These are phyloP conservation scores for Podaxis sp. DNA, from an alignment of 768 basidiomycete genomes.

Conservation along the genomic window DNA sequence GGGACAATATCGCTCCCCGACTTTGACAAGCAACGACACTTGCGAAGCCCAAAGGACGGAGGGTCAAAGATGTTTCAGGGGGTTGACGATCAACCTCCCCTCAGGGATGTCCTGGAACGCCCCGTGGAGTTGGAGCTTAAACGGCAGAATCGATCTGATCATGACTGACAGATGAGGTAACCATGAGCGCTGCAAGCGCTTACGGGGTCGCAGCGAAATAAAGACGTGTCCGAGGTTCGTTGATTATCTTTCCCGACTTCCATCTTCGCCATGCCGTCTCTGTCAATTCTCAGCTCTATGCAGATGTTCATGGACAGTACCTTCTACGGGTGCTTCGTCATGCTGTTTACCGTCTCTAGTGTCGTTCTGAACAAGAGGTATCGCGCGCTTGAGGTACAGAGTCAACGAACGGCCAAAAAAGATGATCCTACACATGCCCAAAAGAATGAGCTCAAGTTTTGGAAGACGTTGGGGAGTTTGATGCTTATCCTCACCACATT, in stretches of 20 bases:
- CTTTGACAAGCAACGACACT: neutral
- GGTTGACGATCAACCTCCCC: too few relatives aligned
- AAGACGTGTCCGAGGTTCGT: neutral
- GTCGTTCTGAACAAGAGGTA: constrained; percentile 1
- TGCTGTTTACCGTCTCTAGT: constrained; percentile 1
- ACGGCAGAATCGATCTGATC: neutral
- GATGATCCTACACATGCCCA: neutral
- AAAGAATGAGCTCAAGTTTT: constrained; percentile 4
- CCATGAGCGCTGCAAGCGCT: neutral
- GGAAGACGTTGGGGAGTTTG: neutral
- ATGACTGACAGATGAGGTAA: neutral
- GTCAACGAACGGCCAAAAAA: neutral
- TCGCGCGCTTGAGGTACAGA: neutral
- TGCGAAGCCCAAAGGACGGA: too few relatives aligned
- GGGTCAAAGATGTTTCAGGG: neutral
- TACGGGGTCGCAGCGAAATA: neutral
- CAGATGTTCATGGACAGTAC: constrained; percentile 6
- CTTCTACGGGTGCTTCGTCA: constrained; percentile 6
- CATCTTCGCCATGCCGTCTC: neutral
- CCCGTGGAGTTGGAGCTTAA: neutral
- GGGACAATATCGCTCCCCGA: neutral
- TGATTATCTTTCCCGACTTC: neutral
- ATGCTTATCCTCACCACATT: constrained; percentile 2
- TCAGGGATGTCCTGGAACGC: too few relatives aligned
- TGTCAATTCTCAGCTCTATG: neutral